A percentile compares a stretch with the other conserved stretches of the same genome.
Evolutionary conservation across 75 land plant species (phyloP).

Genomic region (Pinus tabuliformis): DNA sequence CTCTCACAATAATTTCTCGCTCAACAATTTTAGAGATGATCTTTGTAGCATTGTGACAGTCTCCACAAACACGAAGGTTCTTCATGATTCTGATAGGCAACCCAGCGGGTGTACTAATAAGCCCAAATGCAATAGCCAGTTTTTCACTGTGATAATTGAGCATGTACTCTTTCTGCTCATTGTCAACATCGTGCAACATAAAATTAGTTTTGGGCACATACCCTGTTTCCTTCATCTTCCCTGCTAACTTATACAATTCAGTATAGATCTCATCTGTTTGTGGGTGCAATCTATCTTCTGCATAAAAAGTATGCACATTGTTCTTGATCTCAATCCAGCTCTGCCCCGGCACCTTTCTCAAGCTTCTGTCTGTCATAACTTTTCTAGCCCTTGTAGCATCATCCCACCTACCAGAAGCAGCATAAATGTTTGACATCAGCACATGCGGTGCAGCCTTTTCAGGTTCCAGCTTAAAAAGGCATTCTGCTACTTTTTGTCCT

Average conservation of each 20-base stretch:
- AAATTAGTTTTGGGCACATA: conserved; percentile 9
- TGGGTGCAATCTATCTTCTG: background rate
- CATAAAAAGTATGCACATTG: background rate
- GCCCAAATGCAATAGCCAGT: conserved; percentile 61
- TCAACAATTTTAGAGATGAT: conserved; percentile 42
- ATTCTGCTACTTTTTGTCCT: background rate
- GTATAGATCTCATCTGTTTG: background rate
- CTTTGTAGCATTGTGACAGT: conserved; percentile 59
- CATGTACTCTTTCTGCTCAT: conserved; percentile 49
- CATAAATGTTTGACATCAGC: background rate
- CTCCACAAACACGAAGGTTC: conserved; percentile 56
- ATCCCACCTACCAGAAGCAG: background rate
- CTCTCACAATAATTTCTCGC: conserved; percentile 57
- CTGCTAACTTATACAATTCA: background rate
- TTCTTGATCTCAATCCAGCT: background rate
- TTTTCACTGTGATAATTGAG: conserved; percentile 61
- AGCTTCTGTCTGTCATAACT: background rate
- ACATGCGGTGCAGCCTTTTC: background rate
- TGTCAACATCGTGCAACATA: conserved; percentile 39
- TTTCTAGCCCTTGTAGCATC: background rate
- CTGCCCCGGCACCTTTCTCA: background rate
- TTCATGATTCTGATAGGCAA: conserved; percentile 32
- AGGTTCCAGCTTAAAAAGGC: background rate
- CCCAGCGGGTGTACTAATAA: conserved; percentile 33
- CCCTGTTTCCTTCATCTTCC: background rate